phyloP scores from a whole-genome alignment of 768 basidiomycete species.

The Jaapia argillacea region DNA sequence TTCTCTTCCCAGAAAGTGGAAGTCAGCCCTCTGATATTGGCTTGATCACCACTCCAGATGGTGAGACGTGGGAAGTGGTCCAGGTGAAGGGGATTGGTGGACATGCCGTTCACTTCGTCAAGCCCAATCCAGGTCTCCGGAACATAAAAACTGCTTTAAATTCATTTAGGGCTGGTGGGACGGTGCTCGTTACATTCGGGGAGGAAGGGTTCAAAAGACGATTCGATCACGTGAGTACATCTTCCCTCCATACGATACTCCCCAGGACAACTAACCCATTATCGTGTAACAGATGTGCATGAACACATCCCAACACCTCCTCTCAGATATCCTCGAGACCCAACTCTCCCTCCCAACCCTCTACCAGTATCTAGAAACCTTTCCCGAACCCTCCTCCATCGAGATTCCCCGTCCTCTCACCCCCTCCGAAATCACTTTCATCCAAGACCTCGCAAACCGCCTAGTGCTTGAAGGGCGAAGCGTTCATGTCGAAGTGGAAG shows the following conservation, averaged over 20 bases:
- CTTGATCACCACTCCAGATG: slow-evolving; percentile 32
- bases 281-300: slow-evolving; percentile 81
- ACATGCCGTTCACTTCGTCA: slow-evolving; percentile 67
- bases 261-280: not conserved
- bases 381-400: slow-evolving; percentile 64
- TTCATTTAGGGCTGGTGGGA: slow-evolving; percentile 40
- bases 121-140: slow-evolving; percentile 27
- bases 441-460: slow-evolving; percentile 57
- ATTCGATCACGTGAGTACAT: slow-evolving; percentile 56
- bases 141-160: too few relatives aligned
- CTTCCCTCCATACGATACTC: not conserved
- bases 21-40: slow-evolving; percentile 78
- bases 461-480: slow-evolving; percentile 60
- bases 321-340: slow-evolving; percentile 71
- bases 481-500: slow-evolving; percentile 68
- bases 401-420: slow-evolving; percentile 66
- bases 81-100: slow-evolving; percentile 63
- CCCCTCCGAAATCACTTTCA: slow-evolving; percentile 43
- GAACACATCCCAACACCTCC: slow-evolving; percentile 79
- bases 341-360: slow-evolving; percentile 57
- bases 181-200: slow-evolving; percentile 44
- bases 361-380: slow-evolving; percentile 70
- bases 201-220: slow-evolving; percentile 53
- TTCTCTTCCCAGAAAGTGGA: slow-evolving; percentile 76
- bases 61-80: slow-evolving; percentile 44